phyloP scores from a whole-genome alignment of 257 asterid species.

The Primulina huaijiensis region DNA sequence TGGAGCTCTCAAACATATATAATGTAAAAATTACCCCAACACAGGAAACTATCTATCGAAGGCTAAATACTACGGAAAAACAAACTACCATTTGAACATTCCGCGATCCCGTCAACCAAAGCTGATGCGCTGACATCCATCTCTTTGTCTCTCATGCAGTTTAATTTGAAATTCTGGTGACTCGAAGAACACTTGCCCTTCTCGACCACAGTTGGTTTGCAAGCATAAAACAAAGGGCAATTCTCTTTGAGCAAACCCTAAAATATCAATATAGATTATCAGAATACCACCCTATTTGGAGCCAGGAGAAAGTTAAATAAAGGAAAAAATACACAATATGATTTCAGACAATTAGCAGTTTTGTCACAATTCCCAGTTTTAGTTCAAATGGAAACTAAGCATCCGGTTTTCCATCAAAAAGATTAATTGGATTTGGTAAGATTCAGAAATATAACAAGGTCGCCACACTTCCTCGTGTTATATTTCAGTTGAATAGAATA shows the following conservation, averaged over 20 bases:
- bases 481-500: no score
- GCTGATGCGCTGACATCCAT: slow-evolving; percentile 60
- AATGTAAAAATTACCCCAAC: neutral
- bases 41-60: neutral
- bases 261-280: slow-evolving; percentile 25
- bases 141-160: slow-evolving; percentile 51
- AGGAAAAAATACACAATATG: neutral
- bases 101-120: slow-evolving; percentile 38
- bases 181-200: slow-evolving; percentile 29
- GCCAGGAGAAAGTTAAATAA: neutral
- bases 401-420: neutral
- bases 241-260: slow-evolving; percentile 40
- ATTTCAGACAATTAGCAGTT: neutral
- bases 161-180: slow-evolving; percentile 37
- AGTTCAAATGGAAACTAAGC: neutral
- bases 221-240: slow-evolving; percentile 21
- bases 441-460: no score
- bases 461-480: no score
- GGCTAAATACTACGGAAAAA: neutral
- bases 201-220: slow-evolving; percentile 27
- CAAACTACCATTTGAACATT: slow-evolving; percentile 44
- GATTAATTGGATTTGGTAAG: no score
- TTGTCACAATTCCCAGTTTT: slow-evolving; percentile 1
- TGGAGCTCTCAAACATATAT: neutral
- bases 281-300: slow-evolving; percentile 15